A percentile compares a stretch with the other conserved stretches of the same genome.
Evolutionary conservation across 345 rosid species (phyloP).

Genomic region (Ailanthus altissimus): DNA sequence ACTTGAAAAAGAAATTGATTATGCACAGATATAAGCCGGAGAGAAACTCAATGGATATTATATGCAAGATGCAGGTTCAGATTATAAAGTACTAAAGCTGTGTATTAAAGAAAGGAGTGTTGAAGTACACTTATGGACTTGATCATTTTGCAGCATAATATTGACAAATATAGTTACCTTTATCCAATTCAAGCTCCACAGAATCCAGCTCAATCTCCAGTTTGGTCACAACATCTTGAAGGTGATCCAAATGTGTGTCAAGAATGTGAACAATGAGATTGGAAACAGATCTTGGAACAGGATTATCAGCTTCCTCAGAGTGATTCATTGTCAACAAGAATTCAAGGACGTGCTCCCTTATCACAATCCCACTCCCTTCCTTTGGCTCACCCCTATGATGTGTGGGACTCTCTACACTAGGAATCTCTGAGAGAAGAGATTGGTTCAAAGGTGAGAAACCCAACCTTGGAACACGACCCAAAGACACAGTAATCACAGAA

Average conservation of each 20-base stretch:
- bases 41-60: background rate
- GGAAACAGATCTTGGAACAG: conserved; percentile 81
- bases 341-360: conserved; percentile 97
- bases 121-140: background rate
- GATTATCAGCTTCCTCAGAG: conserved; percentile 98
- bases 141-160: background rate
- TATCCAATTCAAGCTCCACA: conserved; percentile 88
- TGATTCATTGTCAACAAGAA: conserved; percentile 94
- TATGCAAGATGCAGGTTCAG: background rate
- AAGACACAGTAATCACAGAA: conserved; percentile 89
- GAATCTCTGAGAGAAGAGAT: conserved; percentile 90
- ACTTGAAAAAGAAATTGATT: background rate
- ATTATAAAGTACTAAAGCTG: background rate
- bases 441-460: conserved; percentile 81
- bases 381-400: conserved; percentile 46
- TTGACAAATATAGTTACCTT: conserved; percentile 48
- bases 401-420: conserved; percentile 70
- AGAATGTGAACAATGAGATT: conserved; percentile 88
- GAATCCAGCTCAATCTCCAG: conserved; percentile 90
- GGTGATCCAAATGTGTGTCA: conserved; percentile 92
- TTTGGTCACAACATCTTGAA: conserved; percentile 83
- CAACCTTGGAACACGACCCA: conserved; percentile 88
- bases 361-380: conserved; percentile 71
- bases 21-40: background rate
- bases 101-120: background rate